Conservation (phyloP, 2,329 filamentous ascomycete genomes). For the Sphaerulina musiva region DNA sequence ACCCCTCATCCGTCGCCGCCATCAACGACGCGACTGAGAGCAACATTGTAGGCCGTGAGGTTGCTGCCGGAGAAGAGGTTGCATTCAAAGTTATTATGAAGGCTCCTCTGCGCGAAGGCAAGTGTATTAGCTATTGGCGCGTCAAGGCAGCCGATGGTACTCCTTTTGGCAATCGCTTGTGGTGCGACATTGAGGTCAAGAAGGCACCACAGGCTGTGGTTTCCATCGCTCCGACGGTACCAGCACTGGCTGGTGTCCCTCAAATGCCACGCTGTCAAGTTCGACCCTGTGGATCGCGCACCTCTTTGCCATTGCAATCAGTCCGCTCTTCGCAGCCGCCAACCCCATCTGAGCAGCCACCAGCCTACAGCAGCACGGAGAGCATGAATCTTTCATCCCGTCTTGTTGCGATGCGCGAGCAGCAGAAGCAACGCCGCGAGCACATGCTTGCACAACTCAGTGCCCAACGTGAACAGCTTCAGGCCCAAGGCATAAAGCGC, state of each 20-base stretch:
- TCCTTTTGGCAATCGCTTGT: constrained; percentile 87
- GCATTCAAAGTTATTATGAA: constrained; percentile 80
- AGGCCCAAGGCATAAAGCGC: constrained; percentile 14
- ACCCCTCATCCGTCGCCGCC: constrained; percentile 69
- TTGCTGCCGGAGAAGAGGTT: constrained; percentile 67
- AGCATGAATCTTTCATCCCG: constrained; percentile 20
- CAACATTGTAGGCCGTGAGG: constrained; percentile 61
- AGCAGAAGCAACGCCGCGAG: constrained; percentile 34
- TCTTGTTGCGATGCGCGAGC: constrained; percentile 25
- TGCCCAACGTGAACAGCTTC: constrained; percentile 22
- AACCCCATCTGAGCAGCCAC: constrained; percentile 19
- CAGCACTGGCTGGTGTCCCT: constrained; percentile 5
- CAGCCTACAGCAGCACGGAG: constrained; percentile 15
- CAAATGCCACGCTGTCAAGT: constrained; percentile 9
- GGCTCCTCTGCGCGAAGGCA: constrained; percentile 68
- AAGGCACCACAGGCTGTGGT: constrained; percentile 16
- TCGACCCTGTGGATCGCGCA: not conserved
- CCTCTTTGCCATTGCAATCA: constrained; percentile 1
- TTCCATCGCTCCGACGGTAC: not conserved
- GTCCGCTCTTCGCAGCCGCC: not conserved
- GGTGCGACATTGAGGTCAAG: constrained; percentile 79
- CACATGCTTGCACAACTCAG: constrained; percentile 27
- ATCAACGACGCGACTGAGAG: constrained; percentile 76
- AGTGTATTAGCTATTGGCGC: constrained; percentile 92
- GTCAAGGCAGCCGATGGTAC: constrained; percentile 72